These are phyloP conservation scores for Calonectria honghensis DNA, from an alignment of 2,329 filamentous ascomycete species.

Conservation along the genomic window DNA sequence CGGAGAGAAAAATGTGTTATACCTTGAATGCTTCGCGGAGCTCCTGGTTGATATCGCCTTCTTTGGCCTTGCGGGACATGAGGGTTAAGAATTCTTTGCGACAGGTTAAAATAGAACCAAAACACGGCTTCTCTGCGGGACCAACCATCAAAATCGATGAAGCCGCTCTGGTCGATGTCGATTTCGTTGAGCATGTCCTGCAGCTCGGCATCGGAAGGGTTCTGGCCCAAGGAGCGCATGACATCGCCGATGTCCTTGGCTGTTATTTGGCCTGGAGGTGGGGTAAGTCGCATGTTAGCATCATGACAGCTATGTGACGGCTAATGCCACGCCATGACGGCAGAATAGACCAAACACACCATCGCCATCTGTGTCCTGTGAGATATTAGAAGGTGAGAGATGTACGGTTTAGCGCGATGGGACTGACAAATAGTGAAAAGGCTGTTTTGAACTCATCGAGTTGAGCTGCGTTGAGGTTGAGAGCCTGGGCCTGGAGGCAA, in stretches of 20 bases:
- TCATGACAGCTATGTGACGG: slow-evolving; percentile 2
- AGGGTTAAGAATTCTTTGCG: slow-evolving; percentile 89
- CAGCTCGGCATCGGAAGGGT: slow-evolving; percentile 90
- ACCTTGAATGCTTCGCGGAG: slow-evolving; percentile 93
- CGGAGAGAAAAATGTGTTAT: neutral
- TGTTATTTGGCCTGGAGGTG: slow-evolving; percentile 84
- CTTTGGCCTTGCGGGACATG: slow-evolving; percentile 97
- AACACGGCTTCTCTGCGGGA: slow-evolving; percentile 21
- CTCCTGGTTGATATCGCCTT: slow-evolving; percentile 92
- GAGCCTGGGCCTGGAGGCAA: slow-evolving; percentile 90
- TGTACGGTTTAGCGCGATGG: too few relatives aligned
- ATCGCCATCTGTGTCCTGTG: slow-evolving; percentile 92
- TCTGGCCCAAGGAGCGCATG: slow-evolving; percentile 92
- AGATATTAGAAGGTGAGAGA: neutral
- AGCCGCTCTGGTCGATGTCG: slow-evolving; percentile 93
- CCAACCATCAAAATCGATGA: slow-evolving; percentile 91
- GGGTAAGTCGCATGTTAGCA: slow-evolving; percentile 23
- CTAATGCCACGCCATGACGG: neutral
- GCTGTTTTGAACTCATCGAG: slow-evolving; percentile 99
- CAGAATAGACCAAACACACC: slow-evolving; percentile 74
- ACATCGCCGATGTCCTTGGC: slow-evolving; percentile 93
- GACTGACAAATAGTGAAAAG: slow-evolving; percentile 98
- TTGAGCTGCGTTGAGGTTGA: slow-evolving; percentile 99
- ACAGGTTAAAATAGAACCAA: slow-evolving; percentile 33
- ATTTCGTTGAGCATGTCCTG: slow-evolving; percentile 97